These are phyloP conservation scores for Otatea glauca DNA, from an alignment of 176 grass and related monocot genomes.

Conservation along the genomic window DNA sequence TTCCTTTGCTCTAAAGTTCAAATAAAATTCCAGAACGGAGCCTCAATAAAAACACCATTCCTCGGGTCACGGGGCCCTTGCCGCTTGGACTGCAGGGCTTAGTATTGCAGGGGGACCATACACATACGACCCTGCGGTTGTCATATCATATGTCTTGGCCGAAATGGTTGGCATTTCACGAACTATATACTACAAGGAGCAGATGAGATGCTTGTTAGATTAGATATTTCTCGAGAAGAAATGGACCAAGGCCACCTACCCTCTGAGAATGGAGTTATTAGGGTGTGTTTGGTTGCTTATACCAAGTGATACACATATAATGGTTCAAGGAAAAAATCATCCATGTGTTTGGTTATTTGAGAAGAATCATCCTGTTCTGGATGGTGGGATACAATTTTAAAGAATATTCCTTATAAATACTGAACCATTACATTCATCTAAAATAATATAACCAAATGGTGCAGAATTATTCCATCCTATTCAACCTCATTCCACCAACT, in stretches of 20 bases:
- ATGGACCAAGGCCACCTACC: neutral
- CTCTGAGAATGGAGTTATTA: neutral
- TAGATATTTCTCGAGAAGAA: no score
- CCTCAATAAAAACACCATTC: neutral
- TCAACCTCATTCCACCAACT: no score
- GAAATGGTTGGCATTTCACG: slow-evolving; percentile 28
- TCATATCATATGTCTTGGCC: neutral
- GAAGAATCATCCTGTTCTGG: no score
- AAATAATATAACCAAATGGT: no score
- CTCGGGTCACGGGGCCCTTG: neutral
- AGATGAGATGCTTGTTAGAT: neutral
- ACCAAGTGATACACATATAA: no score
- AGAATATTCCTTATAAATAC: no score
- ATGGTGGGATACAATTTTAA: no score
- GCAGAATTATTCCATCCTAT: no score
- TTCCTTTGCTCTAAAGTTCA: neutral
- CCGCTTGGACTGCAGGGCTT: neutral
- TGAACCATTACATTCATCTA: no score
- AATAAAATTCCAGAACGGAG: neutral
- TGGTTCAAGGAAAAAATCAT: no score
- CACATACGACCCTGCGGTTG: neutral
- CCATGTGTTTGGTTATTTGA: no score
- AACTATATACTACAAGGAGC: neutral
- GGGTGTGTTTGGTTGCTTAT: no score
- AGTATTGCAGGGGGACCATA: neutral